Evolutionary conservation across 371 early-diverging fungal genomes (phyloP).

Genomic region (Mucor velutinosus): DNA sequence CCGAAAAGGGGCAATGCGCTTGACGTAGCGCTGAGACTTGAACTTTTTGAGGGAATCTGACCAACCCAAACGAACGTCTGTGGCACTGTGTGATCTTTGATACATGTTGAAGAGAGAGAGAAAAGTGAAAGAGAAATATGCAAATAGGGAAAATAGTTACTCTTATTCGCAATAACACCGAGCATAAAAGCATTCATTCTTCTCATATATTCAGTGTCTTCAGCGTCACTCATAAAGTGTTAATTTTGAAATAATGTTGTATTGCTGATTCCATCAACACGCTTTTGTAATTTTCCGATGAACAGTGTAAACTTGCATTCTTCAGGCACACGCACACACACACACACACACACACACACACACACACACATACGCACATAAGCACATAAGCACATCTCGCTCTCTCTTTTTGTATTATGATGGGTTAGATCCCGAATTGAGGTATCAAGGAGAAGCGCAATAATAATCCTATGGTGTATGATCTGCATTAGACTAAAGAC

Average conservation of each 20-base stretch:
- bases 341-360: too few species aligned
- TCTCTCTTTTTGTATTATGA: not conserved
- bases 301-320: not conserved
- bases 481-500: not conserved
- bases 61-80: constrained; percentile 1
- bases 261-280: not conserved
- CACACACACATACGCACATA: not conserved
- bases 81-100: not conserved
- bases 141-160: not conserved
- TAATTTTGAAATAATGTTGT: not conserved
- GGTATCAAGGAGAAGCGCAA: not conserved
- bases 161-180: not conserved
- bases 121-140: not conserved
- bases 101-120: not conserved
- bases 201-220: not conserved
- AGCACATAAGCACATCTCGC: not conserved
- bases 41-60: constrained; percentile 2
- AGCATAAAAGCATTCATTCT: not conserved
- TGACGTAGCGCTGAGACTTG: not conserved
- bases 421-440: not conserved
- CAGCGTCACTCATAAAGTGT: not conserved
- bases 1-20: not conserved
- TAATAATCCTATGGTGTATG: not conserved
- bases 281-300: not conserved
- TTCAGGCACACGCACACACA: not conserved